Conservation (phyloP, 441 rosid species). For the Syzygium malaccense region DNA sequence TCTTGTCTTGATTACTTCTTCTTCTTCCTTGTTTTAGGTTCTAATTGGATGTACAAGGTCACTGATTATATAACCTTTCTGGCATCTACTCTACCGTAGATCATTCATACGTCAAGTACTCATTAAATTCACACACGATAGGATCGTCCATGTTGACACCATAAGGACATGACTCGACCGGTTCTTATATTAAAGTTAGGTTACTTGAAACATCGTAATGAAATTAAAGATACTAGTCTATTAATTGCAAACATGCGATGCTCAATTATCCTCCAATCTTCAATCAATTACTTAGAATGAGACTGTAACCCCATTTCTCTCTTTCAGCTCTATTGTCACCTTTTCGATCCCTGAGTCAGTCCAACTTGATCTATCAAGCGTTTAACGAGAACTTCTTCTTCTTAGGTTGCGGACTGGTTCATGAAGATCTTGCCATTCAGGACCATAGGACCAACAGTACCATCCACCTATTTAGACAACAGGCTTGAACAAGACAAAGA, state of each 20-base stretch:
- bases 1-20: neutral
- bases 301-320: neutral
- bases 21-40: neutral
- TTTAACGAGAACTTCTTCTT: neutral
- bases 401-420: neutral
- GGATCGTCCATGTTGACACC: neutral
- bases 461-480: neutral
- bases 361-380: neutral
- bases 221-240: neutral
- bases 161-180: neutral
- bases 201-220: neutral
- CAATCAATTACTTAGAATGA: neutral
- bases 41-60: neutral
- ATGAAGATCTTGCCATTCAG: neutral
- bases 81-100: neutral
- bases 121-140: neutral
- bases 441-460: neutral
- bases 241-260: neutral
- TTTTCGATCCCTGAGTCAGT: neutral
- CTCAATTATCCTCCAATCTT: neutral
- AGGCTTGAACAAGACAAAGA: neutral
- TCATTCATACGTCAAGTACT: neutral
- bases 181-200: neutral
- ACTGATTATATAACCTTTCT: neutral
- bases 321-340: neutral